These are phyloP conservation scores for Sclerotinia minor DNA, from an alignment of 2,329 filamentous ascomycete genomes.

Conservation along the genomic window DNA sequence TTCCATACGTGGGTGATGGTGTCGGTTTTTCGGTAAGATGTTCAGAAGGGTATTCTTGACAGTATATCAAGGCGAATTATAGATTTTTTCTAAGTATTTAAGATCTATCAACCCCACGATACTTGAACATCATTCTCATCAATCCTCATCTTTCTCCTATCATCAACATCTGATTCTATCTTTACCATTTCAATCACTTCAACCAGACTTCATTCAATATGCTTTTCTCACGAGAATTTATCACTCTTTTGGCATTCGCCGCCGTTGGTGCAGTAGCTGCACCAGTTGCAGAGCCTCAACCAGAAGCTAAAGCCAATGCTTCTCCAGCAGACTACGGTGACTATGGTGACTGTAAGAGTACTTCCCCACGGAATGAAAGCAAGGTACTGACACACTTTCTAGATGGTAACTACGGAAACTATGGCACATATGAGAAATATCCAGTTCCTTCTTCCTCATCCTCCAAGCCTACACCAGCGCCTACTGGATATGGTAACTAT, in stretches of 20 bases:
- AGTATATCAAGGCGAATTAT: neutral
- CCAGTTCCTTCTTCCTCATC: neutral
- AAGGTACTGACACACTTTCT: neutral
- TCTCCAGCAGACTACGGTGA: conserved; percentile 16
- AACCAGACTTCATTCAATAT: conserved; percentile 18
- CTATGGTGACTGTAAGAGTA: conserved; percentile 19
- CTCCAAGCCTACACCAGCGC: neutral
- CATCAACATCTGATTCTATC: neutral
- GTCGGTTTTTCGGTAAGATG: conserved; percentile 1
- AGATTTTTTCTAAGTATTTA: conserved; percentile 1
- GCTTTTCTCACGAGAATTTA: conserved; percentile 24
- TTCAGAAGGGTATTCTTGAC: neutral
- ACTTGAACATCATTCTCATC: conserved; percentile 7
- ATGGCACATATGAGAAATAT: conserved; percentile 23
- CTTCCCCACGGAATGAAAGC: neutral
- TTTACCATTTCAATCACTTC: neutral
- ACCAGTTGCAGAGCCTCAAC: conserved; percentile 20
- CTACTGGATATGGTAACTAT: conserved; percentile 19
- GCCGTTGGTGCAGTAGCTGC: conserved; percentile 11
- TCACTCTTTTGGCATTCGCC: conserved; percentile 22
- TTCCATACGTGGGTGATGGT: conserved; percentile 1
- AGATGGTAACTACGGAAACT: conserved; percentile 20
- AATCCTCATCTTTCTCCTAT: neutral
- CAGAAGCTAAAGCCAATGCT: conserved; percentile 17
- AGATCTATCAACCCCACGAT: conserved; percentile 14